Conservation (phyloP, 2,329 filamentous ascomycete species). For the Aspergillus calidoustus region DNA sequence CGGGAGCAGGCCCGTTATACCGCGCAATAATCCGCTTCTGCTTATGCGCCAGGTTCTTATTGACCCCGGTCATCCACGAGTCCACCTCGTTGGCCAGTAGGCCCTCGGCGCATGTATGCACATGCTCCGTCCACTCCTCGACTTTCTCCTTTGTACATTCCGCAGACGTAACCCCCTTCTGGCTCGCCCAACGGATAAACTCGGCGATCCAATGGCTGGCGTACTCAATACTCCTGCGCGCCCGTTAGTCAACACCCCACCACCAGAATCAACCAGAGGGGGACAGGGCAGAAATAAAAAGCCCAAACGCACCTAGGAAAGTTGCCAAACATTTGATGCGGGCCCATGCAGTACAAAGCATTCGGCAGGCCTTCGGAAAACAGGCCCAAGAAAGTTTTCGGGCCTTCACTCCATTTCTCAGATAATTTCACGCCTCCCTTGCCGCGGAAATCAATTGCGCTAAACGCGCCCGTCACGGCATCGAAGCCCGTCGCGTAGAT, state of each 20-base stretch:
- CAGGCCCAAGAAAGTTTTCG: constrained; percentile 50
- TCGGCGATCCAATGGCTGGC: constrained; percentile 46
- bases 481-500: constrained; percentile 17
- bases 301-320: constrained; percentile 19
- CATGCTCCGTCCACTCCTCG: constrained; percentile 54
- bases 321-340: constrained; percentile 53
- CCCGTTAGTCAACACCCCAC: background rate
- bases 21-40: constrained; percentile 52
- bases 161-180: constrained; percentile 37
- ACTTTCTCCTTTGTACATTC: constrained; percentile 49
- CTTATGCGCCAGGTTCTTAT: constrained; percentile 55
- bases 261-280: no score
- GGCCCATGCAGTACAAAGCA: constrained; percentile 53
- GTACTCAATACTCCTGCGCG: constrained; percentile 36
- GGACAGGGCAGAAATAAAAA: background rate
- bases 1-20: constrained; percentile 53
- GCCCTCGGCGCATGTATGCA: constrained; percentile 52
- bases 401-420: constrained; percentile 40
- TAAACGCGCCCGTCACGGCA: constrained; percentile 31
- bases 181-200: constrained; percentile 30
- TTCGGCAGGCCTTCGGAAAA: constrained; percentile 53
- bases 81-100: constrained; percentile 55
- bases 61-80: constrained; percentile 62
- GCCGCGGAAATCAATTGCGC: constrained; percentile 45
- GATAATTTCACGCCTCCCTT: constrained; percentile 33